Conservation (phyloP, 2,329 filamentous ascomycete genomes). For the Metarhizium humberi region DNA sequence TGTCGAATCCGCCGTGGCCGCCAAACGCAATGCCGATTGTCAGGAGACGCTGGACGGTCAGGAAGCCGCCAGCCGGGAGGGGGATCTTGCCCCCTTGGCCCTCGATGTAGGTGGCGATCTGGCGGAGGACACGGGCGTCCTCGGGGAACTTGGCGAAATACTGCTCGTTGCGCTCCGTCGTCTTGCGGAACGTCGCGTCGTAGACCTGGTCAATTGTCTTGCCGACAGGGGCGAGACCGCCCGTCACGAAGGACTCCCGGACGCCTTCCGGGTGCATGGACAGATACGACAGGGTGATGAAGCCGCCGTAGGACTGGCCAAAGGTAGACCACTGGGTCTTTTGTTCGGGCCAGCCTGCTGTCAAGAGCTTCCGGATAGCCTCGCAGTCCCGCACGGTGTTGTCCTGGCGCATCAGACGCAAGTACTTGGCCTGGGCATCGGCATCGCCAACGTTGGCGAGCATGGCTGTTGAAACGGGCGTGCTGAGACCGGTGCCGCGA, state of each 20-base stretch:
- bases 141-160: slow-evolving; percentile 85
- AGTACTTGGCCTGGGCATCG: slow-evolving; percentile 65
- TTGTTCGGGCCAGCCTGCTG: slow-evolving; percentile 55
- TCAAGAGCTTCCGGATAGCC: slow-evolving; percentile 69
- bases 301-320: slow-evolving; percentile 89
- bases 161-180: slow-evolving; percentile 60
- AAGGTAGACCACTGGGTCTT: slow-evolving; percentile 77
- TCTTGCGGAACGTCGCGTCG: slow-evolving; percentile 57
- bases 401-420: slow-evolving; percentile 80
- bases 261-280: slow-evolving; percentile 70
- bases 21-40: slow-evolving; percentile 74
- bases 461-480: slow-evolving; percentile 65
- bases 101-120: slow-evolving; percentile 56
- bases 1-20: slow-evolving; percentile 66
- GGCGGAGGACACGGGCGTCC: slow-evolving; percentile 59
- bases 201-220: slow-evolving; percentile 69
- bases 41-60: slow-evolving; percentile 68
- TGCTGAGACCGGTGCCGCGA: slow-evolving; percentile 78
- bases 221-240: slow-evolving; percentile 72
- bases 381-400: slow-evolving; percentile 86
- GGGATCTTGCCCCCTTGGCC: slow-evolving; percentile 42
- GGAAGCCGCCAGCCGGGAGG: slow-evolving; percentile 60
- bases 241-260: slow-evolving; percentile 74
- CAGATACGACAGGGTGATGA: slow-evolving; percentile 75
- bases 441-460: slow-evolving; percentile 37